Evolutionary conservation across 2,329 filamentous ascomycete genomes (phyloP), one percentile per base, ranked within the genome.

Genomic region (Paradendryphiella salina): DNA sequence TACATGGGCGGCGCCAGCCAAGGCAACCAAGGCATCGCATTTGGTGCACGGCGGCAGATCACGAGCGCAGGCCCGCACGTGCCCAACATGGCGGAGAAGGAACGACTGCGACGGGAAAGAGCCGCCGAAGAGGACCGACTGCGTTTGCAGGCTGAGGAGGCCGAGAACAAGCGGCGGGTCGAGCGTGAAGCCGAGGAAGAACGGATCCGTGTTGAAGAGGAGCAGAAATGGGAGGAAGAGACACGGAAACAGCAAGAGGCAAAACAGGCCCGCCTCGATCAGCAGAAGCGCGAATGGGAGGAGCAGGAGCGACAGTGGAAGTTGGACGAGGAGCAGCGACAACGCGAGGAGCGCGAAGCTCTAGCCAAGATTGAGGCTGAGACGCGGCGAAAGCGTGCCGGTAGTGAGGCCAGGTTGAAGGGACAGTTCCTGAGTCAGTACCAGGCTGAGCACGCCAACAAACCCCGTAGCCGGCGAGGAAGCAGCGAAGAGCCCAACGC

Each of bases 1-100:
- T 99, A 96, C 74, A 94, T 97, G 88, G 94, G 94, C 50, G 94
- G 94, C 40, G 94, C 94, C 20, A 96, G 90, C 66, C 94, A 99
- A 72, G 93, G 90, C 3, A 97, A 96, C 64, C 85, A 96, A 55
- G 94, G 94, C 14, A 90, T 99, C 62, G 85, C 89, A 9, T 97
- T 97, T 73, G 94, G 94, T 48, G 90, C 87, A 14, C 84, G 92
- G 63, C 85, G 94, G 53, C 94, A 99, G 75, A 97, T 99, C 69
- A 97, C 92, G 7, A 90, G 82, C 63, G 84, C 90, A 11, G 81
- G 84, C 26, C 94, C 94, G 4, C 73, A 82, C 37, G 90, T 97
- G 8, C 91, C 92, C 1, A 93, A 80, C 67, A 64, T 91, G 57
- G 88, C 87, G 3, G 92, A 96, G 63, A 96, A 96, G 75, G 89